Evolutionary conservation across 2,329 filamentous ascomycete genomes (phyloP), one percentile per base, ranked within the genome.

Genomic region (Fusarium piperis): DNA sequence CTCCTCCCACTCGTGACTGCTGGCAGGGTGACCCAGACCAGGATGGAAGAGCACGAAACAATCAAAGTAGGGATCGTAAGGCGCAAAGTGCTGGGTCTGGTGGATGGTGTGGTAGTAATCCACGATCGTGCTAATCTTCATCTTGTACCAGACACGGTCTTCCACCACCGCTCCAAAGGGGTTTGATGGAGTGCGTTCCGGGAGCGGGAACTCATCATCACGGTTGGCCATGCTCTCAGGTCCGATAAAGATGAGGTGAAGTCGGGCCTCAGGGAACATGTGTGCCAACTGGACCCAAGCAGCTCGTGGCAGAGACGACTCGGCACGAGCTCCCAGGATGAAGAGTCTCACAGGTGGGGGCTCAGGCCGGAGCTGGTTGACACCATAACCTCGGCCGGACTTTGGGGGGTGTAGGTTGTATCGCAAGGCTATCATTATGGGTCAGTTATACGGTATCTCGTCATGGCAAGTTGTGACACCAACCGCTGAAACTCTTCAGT

Each of bases 71-170:
- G 96, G 96, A 79, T 99, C 96, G 79, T 97, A 98, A 0, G 97
- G 96, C 64, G 93, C 90, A 84, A 98, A 99, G 79, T 95, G 89
- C 53, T 94, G 92, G 0, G 95, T 93, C 79, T 94, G 90, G 84
- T 99, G 95, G 75, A 99, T 89, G 3, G 94, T 98, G 82, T 99
- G 95, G 85, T 97, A 99, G 84, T 99, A 98, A 76, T 99, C 96
- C 58, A 98, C 95, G 78, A 95, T 97, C 1, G 97, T 99, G 80
- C 92, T 96, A 78, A 99, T 97, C 85, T 99, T 99, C 90, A 98
- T 91, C 73, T 92, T 92, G 62, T 92, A 91, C 79, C 92, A 94
- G 10, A 99, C 88, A 59, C 95, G 91, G 81, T 97, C 95, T 83
- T 99, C 97, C 15, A 98, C 90, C 59, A 99, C 88, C n/a, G 93